Evolutionary conservation across 2,329 filamentous ascomycete species (phyloP).

Genomic region (Colletotrichum trifolii): DNA sequence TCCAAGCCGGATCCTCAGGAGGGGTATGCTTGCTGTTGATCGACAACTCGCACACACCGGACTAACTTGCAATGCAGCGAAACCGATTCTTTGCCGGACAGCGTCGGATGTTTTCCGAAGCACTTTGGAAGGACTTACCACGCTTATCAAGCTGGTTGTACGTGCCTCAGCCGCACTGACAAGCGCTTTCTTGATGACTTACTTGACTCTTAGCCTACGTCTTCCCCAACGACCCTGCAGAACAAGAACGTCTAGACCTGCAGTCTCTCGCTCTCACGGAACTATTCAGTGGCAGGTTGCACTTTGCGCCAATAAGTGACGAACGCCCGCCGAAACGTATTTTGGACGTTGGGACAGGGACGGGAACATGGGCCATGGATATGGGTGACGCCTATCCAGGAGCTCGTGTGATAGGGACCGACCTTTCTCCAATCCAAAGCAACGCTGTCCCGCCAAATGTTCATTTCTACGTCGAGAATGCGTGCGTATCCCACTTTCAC

Average conservation of each 20-base stretch:
- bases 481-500: slow-evolving; percentile 42
- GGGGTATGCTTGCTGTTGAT: slow-evolving; percentile 26
- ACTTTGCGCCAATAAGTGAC: slow-evolving; percentile 54
- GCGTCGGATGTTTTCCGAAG: slow-evolving; percentile 53
- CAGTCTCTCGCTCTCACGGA: slow-evolving; percentile 52
- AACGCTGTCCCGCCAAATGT: slow-evolving; percentile 76
- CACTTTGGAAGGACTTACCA: slow-evolving; percentile 60
- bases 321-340: slow-evolving; percentile 49
- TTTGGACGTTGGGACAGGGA: slow-evolving; percentile 58
- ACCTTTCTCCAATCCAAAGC: slow-evolving; percentile 76
- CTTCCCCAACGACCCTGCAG: slow-evolving; percentile 57
- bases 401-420: slow-evolving; percentile 70
- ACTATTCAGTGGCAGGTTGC: slow-evolving; percentile 53
- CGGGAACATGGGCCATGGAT: slow-evolving; percentile 72
- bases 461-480: slow-evolving; percentile 78
- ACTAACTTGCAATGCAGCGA: slow-evolving; percentile 27
- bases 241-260: slow-evolving; percentile 54
- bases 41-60: not conserved
- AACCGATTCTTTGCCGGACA: slow-evolving; percentile 54
- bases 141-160: slow-evolving; percentile 59
- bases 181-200: not conserved
- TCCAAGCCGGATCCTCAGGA: slow-evolving; percentile 35
- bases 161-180: slow-evolving; percentile 37
- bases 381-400: slow-evolving; percentile 72
- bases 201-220: slow-evolving; percentile 50